Conservation (phyloP, 495 filamentous ascomycete genomes). For the Penicillium cataractarum region DNA sequence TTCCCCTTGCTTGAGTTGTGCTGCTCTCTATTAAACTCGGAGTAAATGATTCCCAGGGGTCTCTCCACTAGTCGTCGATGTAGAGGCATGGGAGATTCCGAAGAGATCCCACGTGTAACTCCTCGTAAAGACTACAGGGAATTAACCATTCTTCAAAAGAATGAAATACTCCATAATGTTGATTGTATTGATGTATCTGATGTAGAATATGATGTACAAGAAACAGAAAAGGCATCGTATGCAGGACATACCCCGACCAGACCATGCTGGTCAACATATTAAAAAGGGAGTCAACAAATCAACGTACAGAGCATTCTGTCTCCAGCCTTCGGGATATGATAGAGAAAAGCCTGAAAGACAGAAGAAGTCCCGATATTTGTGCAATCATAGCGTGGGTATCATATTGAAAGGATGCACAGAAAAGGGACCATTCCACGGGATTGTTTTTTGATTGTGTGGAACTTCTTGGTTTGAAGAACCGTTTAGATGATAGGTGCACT, state of each 20-base stretch:
- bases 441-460: neutral
- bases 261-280: conserved; percentile 7
- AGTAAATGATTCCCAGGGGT: neutral
- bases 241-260: conserved; percentile 3
- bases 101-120: neutral
- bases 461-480: neutral
- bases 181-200: neutral
- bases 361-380: neutral
- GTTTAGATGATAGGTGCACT: conserved; percentile 46
- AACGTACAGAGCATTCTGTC: neutral
- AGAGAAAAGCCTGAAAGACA: neutral
- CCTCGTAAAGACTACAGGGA: neutral
- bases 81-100: too few relatives aligned
- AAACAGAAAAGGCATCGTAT: conserved; percentile 4
- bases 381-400: conserved; percentile 8
- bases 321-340: neutral
- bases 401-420: neutral
- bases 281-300: conserved; percentile 2
- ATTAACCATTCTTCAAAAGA: neutral
- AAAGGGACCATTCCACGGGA: neutral
- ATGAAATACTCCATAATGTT: neutral
- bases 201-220: conserved; percentile 4
- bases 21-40: too few relatives aligned
- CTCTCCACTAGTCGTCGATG: too few relatives aligned
- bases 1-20: neutral